Percentiles rank a stretch among this genome's conserved stretches.
Evolutionary conservation across 805 yeast genomes (phyloP).

Genomic region (Kuraishia piskuri): DNA sequence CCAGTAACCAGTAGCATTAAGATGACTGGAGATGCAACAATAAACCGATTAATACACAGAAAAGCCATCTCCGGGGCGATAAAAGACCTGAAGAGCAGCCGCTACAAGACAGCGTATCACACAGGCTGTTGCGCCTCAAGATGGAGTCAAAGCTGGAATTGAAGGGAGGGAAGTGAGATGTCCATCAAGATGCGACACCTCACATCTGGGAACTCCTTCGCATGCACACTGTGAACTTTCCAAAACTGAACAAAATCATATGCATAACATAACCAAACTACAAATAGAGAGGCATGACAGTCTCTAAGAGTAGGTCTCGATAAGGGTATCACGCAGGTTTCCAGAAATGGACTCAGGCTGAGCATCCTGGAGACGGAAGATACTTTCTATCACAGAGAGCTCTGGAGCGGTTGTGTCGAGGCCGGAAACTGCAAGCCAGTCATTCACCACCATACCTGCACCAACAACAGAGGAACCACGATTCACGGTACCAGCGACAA

Average conservation of each 20-base stretch:
- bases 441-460: slow-evolving; percentile 98
- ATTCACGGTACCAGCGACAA: slow-evolving; percentile 97
- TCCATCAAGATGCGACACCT: not conserved
- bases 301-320: slow-evolving; percentile 74
- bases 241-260: not conserved
- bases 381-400: slow-evolving; percentile 91
- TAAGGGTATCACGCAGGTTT: slow-evolving; percentile 83
- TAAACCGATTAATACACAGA: not conserved
- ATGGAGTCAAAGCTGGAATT: not conserved
- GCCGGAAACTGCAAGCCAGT: slow-evolving; percentile 96
- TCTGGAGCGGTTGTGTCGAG: slow-evolving; percentile 98
- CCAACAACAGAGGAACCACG: slow-evolving; percentile 97
- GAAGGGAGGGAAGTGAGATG: not conserved
- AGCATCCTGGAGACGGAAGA: slow-evolving; percentile 87
- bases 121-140: not conserved
- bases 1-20: not conserved
- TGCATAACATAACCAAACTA: slow-evolving; percentile 3
- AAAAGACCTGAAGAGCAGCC: not conserved
- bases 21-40: not conserved
- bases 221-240: not conserved
- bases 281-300: slow-evolving; percentile 6
- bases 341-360: slow-evolving; percentile 82
- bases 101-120: not conserved
- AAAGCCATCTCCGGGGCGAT: not conserved
- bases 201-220: not conserved